Conservation (phyloP, 2,329 filamentous ascomycete genomes). For the Chalaropsis thielavioides region DNA sequence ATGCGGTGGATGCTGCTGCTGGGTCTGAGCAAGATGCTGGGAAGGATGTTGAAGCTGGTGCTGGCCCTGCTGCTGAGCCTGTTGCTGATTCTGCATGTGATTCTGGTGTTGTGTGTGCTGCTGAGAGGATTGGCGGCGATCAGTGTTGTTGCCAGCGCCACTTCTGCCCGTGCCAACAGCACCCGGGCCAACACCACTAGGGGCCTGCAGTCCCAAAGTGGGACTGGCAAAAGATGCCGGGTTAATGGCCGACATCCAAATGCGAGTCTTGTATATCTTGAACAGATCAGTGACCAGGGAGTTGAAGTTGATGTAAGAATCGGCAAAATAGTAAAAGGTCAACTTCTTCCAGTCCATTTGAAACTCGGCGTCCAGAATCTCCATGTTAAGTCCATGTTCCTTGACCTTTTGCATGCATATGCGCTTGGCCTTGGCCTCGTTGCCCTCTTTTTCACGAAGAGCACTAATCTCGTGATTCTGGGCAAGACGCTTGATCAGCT, state of each 20-base stretch:
- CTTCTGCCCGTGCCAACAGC: slow-evolving; percentile 45
- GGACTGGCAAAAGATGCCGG: slow-evolving; percentile 85
- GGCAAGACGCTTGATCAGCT: slow-evolving; percentile 90
- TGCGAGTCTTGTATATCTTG: slow-evolving; percentile 98
- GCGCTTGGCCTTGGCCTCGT: slow-evolving; percentile 92
- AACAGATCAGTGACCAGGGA: slow-evolving; percentile 92
- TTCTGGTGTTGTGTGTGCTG: slow-evolving; percentile 22
- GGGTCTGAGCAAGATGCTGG: slow-evolving; percentile 9
- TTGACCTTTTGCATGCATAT: slow-evolving; percentile 94
- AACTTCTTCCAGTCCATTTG: slow-evolving; percentile 99
- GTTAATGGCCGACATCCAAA: slow-evolving; percentile 99
- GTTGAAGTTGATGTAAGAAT: slow-evolving; percentile 98
- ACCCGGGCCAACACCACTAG: slow-evolving; percentile 51
- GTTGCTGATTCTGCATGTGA: slow-evolving; percentile 32
- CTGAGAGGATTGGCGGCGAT: slow-evolving; percentile 33
- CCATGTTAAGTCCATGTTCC: slow-evolving; percentile 91
- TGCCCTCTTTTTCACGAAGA: slow-evolving; percentile 88
- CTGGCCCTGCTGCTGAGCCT: slow-evolving; percentile 23
- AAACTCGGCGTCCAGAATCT: slow-evolving; percentile 95
- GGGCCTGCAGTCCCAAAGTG: slow-evolving; percentile 54
- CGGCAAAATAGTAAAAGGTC: slow-evolving; percentile 97
- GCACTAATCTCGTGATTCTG: slow-evolving; percentile 81
- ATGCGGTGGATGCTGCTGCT: slow-evolving; percentile 5
- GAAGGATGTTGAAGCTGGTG: slow-evolving; percentile 20
- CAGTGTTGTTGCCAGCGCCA: slow-evolving; percentile 29